Percentiles rank a stretch among this genome's conserved stretches.
These are phyloP conservation scores for Andrographis paniculata DNA, from an alignment of 305 asterid genomes.

Conservation along the genomic window DNA sequence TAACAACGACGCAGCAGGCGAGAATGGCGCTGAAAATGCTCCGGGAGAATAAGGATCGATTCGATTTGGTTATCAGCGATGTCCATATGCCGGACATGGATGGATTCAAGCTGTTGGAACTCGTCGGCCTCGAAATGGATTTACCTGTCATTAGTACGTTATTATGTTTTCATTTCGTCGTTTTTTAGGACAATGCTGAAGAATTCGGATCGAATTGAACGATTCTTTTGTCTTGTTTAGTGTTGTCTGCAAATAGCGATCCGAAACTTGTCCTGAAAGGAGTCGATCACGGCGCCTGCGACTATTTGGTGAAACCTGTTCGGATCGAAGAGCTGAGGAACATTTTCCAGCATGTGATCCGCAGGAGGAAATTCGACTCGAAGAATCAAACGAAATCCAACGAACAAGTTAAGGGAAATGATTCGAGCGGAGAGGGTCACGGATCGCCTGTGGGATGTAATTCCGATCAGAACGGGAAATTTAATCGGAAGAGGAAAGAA, in stretches of 20 bases:
- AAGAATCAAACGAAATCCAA: slow-evolving; percentile 25
- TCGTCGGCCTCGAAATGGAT: slow-evolving; percentile 75
- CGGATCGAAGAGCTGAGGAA: slow-evolving; percentile 70
- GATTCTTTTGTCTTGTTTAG: slow-evolving; percentile 19
- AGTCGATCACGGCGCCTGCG: slow-evolving; percentile 74
- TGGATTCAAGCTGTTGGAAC: slow-evolving; percentile 68
- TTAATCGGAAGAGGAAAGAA: slow-evolving; percentile 54
- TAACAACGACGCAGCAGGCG: slow-evolving; percentile 49
- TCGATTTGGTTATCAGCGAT: slow-evolving; percentile 60
- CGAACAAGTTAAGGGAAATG: slow-evolving; percentile 23
- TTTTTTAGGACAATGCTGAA: not conserved
- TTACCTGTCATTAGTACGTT: slow-evolving; percentile 59
- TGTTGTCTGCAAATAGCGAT: slow-evolving; percentile 70
- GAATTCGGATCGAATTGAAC: not conserved
- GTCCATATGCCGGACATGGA: slow-evolving; percentile 86
- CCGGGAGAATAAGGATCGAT: slow-evolving; percentile 50
- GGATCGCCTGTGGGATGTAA: slow-evolving; percentile 26
- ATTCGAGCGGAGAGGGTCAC: slow-evolving; percentile 33
- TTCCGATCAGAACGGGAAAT: slow-evolving; percentile 38
- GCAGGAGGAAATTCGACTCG: slow-evolving; percentile 42
- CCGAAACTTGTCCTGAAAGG: slow-evolving; percentile 58
- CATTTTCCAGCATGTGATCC: slow-evolving; percentile 79
- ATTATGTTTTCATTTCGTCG: slow-evolving; percentile 15
- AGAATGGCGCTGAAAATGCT: slow-evolving; percentile 46
- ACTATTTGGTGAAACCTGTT: slow-evolving; percentile 80